Evolutionary conservation across 345 rosid species (phyloP), one percentile per base, ranked within the genome.

Genomic region (Fremontodendron californicum): DNA sequence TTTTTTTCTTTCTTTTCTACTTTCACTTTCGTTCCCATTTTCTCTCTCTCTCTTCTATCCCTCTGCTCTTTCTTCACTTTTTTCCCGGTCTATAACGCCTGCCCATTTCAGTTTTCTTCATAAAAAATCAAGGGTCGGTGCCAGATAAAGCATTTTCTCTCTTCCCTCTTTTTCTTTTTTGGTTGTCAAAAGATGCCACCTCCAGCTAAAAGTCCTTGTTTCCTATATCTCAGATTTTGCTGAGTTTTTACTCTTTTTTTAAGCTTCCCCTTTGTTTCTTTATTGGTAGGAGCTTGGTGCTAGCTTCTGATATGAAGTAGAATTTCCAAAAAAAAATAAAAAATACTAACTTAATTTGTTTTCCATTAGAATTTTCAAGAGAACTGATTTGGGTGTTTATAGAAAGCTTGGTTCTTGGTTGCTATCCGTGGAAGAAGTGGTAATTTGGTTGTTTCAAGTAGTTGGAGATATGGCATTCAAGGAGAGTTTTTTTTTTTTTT

Each of bases 61-160:
- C 55, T 43, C 79, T 40, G 2, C 61, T 29, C 49, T 69, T 31
- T 37, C 23, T 65, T 29, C 37, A 10, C 15, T 18, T 57, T 60
- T 71, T 77, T 61, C 39, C 37, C 63, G 46, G 85, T 84, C 91
- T 84, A 73, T 80, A 78, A 63, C 85, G 85, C 73, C 89, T 79
- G 84, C 86, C 79, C 77, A 35, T 69, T 51, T 52, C 79, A 48
- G 48, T 78, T 78, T 69, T 69, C 77, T 66, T 23, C 66, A 25
- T 23, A 72, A 81, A 79, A 78, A 81, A 77, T 83, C 75, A 43
- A 80, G 89, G 92, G 90, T 88, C 86, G 89, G 90, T 83, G 91
- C 77, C 49, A 62, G 82, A 78, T 81, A 27, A 49, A 46, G 73
- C 76, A 74, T 75, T 85, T 54, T 54, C 10, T 73, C 51, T 45